These are phyloP conservation scores for Kickxella alabastrina DNA, from an alignment of 192 early-diverging fungal species.

Conservation along the genomic window DNA sequence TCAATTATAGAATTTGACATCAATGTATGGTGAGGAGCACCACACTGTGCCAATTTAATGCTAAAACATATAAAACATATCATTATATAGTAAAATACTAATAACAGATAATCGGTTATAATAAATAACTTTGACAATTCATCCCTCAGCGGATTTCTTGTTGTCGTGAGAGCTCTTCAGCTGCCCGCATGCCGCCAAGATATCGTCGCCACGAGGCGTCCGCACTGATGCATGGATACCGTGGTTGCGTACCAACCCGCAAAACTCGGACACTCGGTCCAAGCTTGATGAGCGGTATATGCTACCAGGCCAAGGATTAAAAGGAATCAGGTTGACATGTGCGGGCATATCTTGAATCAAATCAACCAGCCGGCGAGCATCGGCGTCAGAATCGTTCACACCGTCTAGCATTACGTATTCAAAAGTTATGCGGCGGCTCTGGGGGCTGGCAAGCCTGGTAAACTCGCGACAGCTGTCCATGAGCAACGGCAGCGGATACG, in stretches of 20 bases:
- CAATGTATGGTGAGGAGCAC: too few relatives aligned
- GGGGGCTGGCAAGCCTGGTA: conserved; percentile 50
- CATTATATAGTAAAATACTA: too few relatives aligned
- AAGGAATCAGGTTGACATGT: conserved; percentile 79
- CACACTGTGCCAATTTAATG: too few relatives aligned
- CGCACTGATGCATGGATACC: conserved; percentile 60
- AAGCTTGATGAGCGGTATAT: conserved; percentile 57
- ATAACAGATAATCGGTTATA: too few relatives aligned
- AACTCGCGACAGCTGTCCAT: conserved; percentile 68
- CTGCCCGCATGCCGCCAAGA: conserved; percentile 79
- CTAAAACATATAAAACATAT: too few relatives aligned
- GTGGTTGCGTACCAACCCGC: conserved; percentile 42
- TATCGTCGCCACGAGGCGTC: conserved; percentile 66
- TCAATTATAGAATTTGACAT: too few relatives aligned
- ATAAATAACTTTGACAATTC: too few relatives aligned
- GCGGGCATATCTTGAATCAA: conserved; percentile 63
- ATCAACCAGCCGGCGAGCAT: conserved; percentile 64
- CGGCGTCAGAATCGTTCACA: conserved; percentile 72
- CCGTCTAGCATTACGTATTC: conserved; percentile 87
- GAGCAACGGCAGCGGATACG: conserved; percentile 68
- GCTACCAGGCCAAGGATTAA: conserved; percentile 85
- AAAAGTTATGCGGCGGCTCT: conserved; percentile 75
- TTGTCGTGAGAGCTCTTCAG: conserved; percentile 43
- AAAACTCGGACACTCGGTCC: conserved; percentile 58
- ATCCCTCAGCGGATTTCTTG: too few relatives aligned